Conservation (phyloP, 2,329 filamentous ascomycete genomes). For the Xylariales sp. region DNA sequence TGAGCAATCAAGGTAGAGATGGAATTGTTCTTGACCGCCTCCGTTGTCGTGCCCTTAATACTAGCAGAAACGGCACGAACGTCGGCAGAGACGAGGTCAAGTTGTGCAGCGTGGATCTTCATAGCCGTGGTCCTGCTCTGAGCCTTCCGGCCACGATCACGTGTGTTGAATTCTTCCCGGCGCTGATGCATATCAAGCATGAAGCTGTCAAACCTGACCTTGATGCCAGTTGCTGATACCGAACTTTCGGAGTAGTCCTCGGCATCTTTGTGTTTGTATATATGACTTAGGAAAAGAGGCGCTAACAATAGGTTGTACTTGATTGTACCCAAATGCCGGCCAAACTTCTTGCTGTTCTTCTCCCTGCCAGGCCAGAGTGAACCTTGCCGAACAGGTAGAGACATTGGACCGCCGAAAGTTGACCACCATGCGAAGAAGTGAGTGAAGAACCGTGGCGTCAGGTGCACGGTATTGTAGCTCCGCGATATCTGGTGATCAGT, state of each 20-base stretch:
- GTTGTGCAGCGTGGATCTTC: slow-evolving; percentile 90
- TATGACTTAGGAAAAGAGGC: slow-evolving; percentile 89
- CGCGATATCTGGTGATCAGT: slow-evolving; percentile 69
- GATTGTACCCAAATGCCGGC: slow-evolving; percentile 92
- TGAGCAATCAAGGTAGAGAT: slow-evolving; percentile 47
- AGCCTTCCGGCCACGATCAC: slow-evolving; percentile 70
- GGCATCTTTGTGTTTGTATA: slow-evolving; percentile 96
- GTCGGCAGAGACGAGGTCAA: slow-evolving; percentile 88
- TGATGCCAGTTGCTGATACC: slow-evolving; percentile 91
- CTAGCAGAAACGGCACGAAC: slow-evolving; percentile 89
- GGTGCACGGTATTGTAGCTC: slow-evolving; percentile 94
- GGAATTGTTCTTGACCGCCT: slow-evolving; percentile 64
- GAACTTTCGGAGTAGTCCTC: slow-evolving; percentile 74
- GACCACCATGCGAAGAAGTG: slow-evolving; percentile 99
- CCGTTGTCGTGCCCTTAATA: slow-evolving; percentile 73
- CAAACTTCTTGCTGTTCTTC: slow-evolving; percentile 98
- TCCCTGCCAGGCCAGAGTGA: slow-evolving; percentile 86
- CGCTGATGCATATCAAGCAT: slow-evolving; percentile 95
- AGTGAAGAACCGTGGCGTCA: slow-evolving; percentile 93
- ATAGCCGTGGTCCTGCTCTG: slow-evolving; percentile 84
- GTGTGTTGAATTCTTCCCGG: slow-evolving; percentile 83
- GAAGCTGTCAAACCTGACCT: slow-evolving; percentile 92
- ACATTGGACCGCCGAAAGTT: slow-evolving; percentile 91
- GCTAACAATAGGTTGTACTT: slow-evolving; percentile 94
- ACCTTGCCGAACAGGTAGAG: slow-evolving; percentile 88